These are phyloP conservation scores for Ogataea naganishii DNA, from an alignment of 805 yeast species.

Conservation along the genomic window DNA sequence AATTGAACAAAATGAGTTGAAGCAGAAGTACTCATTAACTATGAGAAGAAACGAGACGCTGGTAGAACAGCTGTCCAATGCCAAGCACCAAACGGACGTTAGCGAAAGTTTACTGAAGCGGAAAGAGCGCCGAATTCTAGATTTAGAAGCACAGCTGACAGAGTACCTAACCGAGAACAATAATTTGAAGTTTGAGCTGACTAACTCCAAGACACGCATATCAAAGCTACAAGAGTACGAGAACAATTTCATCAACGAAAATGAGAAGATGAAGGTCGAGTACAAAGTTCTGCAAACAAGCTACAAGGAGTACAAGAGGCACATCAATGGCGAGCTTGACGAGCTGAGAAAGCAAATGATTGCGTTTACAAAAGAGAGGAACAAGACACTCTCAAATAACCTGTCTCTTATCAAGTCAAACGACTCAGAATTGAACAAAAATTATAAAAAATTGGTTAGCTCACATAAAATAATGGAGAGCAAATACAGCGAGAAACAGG, in stretches of 20 bases:
- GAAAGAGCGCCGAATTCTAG: conserved; percentile 60
- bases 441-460: conserved; percentile 37
- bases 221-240: conserved; percentile 39
- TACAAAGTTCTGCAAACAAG: conserved; percentile 48
- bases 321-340: conserved; percentile 35
- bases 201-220: conserved; percentile 41
- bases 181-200: conserved; percentile 37
- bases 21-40: conserved; percentile 39
- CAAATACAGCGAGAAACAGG: conserved; percentile 39
- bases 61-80: conserved; percentile 57
- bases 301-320: conserved; percentile 40
- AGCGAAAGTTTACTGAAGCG: conserved; percentile 58
- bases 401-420: conserved; percentile 29
- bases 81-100: conserved; percentile 74
- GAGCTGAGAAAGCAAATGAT: conserved; percentile 29
- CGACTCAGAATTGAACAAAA: conserved; percentile 41
- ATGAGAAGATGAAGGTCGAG: conserved; percentile 45
- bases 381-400: conserved; percentile 27
- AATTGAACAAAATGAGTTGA: conserved; percentile 33
- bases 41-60: conserved; percentile 42
- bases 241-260: conserved; percentile 37
- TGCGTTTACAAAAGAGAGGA: conserved; percentile 26
- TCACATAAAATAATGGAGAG: conserved; percentile 41
- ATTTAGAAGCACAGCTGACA: conserved; percentile 51
- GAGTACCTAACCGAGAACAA: conserved; percentile 40